Percentiles rank a stretch among this genome's conserved stretches.
phyloP scores from a whole-genome alignment of 1,284 basidiomycete species.

The Ustilago shanxiensis region DNA sequence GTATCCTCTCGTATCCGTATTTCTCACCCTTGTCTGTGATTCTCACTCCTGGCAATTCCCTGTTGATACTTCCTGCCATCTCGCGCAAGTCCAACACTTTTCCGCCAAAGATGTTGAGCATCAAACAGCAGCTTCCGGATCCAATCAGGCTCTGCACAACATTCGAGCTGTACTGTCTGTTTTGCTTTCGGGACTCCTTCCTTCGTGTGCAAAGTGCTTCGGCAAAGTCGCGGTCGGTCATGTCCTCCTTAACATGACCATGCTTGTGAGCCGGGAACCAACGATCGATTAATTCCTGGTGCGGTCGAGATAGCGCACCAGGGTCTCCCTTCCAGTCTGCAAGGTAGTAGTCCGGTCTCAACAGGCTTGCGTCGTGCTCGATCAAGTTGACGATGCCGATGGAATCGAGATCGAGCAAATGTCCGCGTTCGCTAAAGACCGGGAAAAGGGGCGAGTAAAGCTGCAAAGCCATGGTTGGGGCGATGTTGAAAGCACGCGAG shows the following conservation, averaged over 20 bases:
- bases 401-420: slow-evolving; percentile 34
- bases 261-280: slow-evolving; percentile 46
- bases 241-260: slow-evolving; percentile 21
- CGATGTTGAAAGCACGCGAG: slow-evolving; percentile 46
- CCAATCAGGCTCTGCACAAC: slow-evolving; percentile 42
- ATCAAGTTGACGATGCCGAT: slow-evolving; percentile 38
- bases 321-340: slow-evolving; percentile 36
- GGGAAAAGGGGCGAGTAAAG: slow-evolving; percentile 47
- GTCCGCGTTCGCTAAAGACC: slow-evolving; percentile 25
- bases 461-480: slow-evolving; percentile 50
- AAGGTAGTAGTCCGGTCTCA: slow-evolving; percentile 37
- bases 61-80: slow-evolving; percentile 37
- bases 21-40: slow-evolving; percentile 16
- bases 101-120: slow-evolving; percentile 47
- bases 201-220: slow-evolving; percentile 33
- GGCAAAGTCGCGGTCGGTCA: slow-evolving; percentile 40
- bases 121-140: slow-evolving; percentile 45
- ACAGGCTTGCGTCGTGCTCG: slow-evolving; percentile 44
- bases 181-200: slow-evolving; percentile 25
- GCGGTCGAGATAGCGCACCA: slow-evolving; percentile 33
- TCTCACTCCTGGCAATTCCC: slow-evolving; percentile 28
- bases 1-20: slow-evolving; percentile 46
- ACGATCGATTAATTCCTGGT: slow-evolving; percentile 48
- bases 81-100: slow-evolving; percentile 39
- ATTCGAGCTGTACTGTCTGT: slow-evolving; percentile 36